Evolutionary conservation across 495 filamentous ascomycete genomes (phyloP), one percentile per base, ranked within the genome.

Genomic region (Trichoderma asperelloides): DNA sequence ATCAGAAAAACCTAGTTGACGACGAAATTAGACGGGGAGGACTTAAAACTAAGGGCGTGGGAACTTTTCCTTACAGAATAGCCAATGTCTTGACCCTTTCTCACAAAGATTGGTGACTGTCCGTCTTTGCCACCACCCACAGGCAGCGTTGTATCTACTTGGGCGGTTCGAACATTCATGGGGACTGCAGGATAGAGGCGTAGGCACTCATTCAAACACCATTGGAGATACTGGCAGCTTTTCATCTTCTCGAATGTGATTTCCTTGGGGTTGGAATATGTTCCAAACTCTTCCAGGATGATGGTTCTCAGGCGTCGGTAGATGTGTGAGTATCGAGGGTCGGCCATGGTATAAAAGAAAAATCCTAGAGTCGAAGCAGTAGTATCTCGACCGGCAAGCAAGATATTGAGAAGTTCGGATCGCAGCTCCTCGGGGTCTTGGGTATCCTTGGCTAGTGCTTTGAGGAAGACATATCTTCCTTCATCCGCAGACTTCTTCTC

Each of bases 381-480:
- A 27, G 82, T 80, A 65, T 86, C 82, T 2, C 86, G 81, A 1
- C 83, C 84, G 0, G 89, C 89, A 1, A 87, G 78, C 0, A 91
- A 78, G 57, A 91, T 81, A 65, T 89, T 87, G 62, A 91, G 77
- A 67, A 87, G 78, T 71, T 90, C 85, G 67, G 85, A 82, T 40
- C 88, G 77, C 25, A 92, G 77, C 30, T 85, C 79, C 28, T 81
- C 78, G 0, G 83, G 81, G 68, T 91, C 80, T 41, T 83, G 76
- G 2, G 84, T 89, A 23, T 82, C 77, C 30, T 81, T 82, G 7
- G 81, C 84, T 28, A 93, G 75, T 18, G 87, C 88, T 66, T 90
- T 75, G 0, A 90, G 79, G 60, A 92, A 86, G 67, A 89, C 80
- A 68, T 87, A 91, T 40, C 84, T 80, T 65, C 60, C 67, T 62